phyloP scores from a whole-genome alignment of 2,329 filamentous ascomycete species.

The Plectosphaerella cucumerina region DNA sequence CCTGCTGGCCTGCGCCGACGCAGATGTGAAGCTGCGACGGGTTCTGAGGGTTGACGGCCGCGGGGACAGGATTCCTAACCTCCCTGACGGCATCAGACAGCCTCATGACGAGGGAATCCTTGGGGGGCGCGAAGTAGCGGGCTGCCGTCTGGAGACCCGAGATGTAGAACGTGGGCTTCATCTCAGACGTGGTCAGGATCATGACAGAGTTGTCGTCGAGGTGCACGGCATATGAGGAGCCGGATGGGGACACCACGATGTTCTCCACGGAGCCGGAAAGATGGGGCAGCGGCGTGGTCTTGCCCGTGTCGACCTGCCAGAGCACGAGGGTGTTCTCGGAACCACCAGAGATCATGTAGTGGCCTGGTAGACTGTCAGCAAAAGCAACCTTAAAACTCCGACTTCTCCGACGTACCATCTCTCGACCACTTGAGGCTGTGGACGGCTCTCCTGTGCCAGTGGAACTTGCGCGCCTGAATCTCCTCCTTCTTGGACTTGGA shows the following conservation, averaged over 20 bases:
- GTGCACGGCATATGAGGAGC: conserved; percentile 78
- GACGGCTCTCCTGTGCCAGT: conserved; percentile 88
- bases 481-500: conserved; percentile 38
- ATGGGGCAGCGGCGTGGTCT: conserved; percentile 83
- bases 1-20: conserved; percentile 58
- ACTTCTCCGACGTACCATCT: conserved; percentile 59
- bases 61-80: conserved; percentile 49
- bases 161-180: conserved; percentile 79
- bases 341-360: conserved; percentile 92
- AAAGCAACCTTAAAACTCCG: not conserved
- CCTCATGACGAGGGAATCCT: conserved; percentile 49
- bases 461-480: conserved; percentile 62
- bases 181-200: conserved; percentile 83
- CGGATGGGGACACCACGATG: conserved; percentile 73
- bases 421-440: conserved; percentile 85
- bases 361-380: conserved; percentile 52
- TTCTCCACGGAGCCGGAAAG: conserved; percentile 80
- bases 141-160: conserved; percentile 71
- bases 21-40: conserved; percentile 64
- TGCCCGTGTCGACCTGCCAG: conserved; percentile 88
- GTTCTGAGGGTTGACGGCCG: conserved; percentile 57
- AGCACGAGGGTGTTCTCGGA: conserved; percentile 84
- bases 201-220: conserved; percentile 91
- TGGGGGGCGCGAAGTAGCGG: conserved; percentile 43
- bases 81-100: conserved; percentile 41